These are phyloP conservation scores for Lepidium sativum DNA, from an alignment of 345 rosid genomes.

Conservation along the genomic window DNA sequence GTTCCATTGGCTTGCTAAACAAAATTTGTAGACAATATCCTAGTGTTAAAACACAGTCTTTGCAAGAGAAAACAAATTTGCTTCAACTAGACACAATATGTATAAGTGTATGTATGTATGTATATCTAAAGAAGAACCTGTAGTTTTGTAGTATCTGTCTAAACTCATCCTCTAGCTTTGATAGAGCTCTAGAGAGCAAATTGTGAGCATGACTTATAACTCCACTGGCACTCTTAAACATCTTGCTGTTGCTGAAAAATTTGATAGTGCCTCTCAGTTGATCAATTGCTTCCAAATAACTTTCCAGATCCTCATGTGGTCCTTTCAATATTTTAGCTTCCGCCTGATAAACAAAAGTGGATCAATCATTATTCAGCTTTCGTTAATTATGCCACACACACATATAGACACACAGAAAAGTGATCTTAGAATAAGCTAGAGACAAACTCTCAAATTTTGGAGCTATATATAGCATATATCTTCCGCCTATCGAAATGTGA, in stretches of 20 bases:
- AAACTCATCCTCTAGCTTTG: constrained; percentile 93
- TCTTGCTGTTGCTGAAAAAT: constrained; percentile 59
- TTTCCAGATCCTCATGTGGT: constrained; percentile 91
- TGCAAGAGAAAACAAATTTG: not conserved
- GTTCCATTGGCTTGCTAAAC: constrained; percentile 88
- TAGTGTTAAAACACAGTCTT: not conserved
- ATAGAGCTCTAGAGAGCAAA: constrained; percentile 70
- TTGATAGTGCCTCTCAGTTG: constrained; percentile 60
- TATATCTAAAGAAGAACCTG: constrained; percentile 42
- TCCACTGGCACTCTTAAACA: constrained; percentile 52
- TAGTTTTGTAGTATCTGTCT: constrained; percentile 59
- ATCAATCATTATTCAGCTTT: not conserved
- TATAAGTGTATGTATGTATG: not conserved
- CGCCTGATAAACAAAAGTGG: constrained; percentile 32
- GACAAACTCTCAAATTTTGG: not conserved
- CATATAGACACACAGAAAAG: not conserved
- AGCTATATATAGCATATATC: too few species aligned
- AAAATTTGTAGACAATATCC: constrained; percentile 10
- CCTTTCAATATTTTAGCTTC: constrained; percentile 97
- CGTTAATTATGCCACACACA: not conserved
- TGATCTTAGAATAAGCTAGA: not conserved
- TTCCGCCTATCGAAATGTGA: not conserved
- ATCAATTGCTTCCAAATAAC: constrained; percentile 85
- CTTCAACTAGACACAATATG: not conserved
- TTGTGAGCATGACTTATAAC: constrained; percentile 59